A percentile compares a stretch with the other conserved stretches of the same genome.
These are phyloP conservation scores for Haplographium delicatum DNA, from an alignment of 495 filamentous ascomycete species.

Conservation along the genomic window DNA sequence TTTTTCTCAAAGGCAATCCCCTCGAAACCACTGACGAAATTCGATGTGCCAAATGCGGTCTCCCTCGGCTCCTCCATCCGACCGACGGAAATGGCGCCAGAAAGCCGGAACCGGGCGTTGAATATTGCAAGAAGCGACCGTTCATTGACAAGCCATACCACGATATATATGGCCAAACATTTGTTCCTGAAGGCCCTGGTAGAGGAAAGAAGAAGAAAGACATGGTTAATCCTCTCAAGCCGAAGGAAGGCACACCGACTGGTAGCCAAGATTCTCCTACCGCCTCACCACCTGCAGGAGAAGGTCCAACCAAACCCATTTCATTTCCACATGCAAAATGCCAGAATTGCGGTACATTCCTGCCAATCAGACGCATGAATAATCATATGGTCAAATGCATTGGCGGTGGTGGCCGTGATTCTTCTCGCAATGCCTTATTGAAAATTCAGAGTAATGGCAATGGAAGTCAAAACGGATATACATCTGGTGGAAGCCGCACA, in stretches of 20 bases:
- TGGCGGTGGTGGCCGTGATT: constrained; percentile 65
- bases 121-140: constrained; percentile 74
- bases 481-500: constrained; percentile 52
- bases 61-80: constrained; percentile 59
- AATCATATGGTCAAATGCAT: constrained; percentile 80
- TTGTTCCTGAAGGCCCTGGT: constrained; percentile 47
- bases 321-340: constrained; percentile 68
- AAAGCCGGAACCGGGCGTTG: constrained; percentile 54
- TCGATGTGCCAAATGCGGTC: constrained; percentile 58
- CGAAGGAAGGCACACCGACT: constrained; percentile 42
- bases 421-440: constrained; percentile 51
- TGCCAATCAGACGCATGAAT: constrained; percentile 56
- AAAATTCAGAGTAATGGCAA: constrained; percentile 49
- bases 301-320: constrained; percentile 38
- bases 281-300: constrained; percentile 40
- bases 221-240: constrained; percentile 27
- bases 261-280: constrained; percentile 44
- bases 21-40: constrained; percentile 63
- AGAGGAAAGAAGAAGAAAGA: constrained; percentile 58
- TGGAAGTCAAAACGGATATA: constrained; percentile 42
- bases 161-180: constrained; percentile 81
- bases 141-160: constrained; percentile 66
- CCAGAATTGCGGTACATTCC: constrained; percentile 55
- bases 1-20: constrained; percentile 70
- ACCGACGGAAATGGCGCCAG: constrained; percentile 54